Base-by-base conservation (phyloP, 768 basidiomycete genomes). In the Cubamyces lactineus region DNA sequence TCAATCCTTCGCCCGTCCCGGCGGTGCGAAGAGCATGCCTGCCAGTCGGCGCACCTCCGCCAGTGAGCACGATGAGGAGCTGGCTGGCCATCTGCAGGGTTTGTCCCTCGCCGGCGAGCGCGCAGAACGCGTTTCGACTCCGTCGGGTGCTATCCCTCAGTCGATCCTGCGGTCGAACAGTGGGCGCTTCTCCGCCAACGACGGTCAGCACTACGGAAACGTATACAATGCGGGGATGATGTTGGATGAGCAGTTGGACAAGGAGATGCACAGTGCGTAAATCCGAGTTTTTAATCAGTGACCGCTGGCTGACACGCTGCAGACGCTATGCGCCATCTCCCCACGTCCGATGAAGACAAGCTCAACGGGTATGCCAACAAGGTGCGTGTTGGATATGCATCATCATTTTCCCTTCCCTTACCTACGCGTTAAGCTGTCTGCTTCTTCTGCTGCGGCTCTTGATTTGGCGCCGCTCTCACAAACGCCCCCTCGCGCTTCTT, bases 381-480 rank as follows among this genome's bases (percentile, higher is more conserved):
- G 83, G 92, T 90, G 67, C 53, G 79, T 59, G 40, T 65, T 43
- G 0, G 5, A 39, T 54, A 16, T 48, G 23, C 30, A 19, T n/a
- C 26, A 30, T 12, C 21, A 54, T 61, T 45, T 13, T 11, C 49
- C 54, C 41, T 39, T 54, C 53, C 52, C 59, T 60, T 52, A 59
- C 58, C 58, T 59, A 59, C 58, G 42, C 58, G 41, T 40, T 38
- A 63, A 94, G 86, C 80, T 95, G 59, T 91, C 94, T 1, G 86
- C 90, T 17, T 90, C 93, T 17, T 96, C 96, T 19, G 95, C 92
- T 38, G 52, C 52, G 19, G 96, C 96, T 43, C 76, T 98, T 69
- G 96, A 98, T 74, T 83, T 98, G 40, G 95, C 96, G 16, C 92
- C 94, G 52, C 83, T 92, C 38, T 88, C 92, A 4, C 93, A 92